phyloP scores from a whole-genome alignment of 768 basidiomycete species.

The Termitomyces titanicus region DNA sequence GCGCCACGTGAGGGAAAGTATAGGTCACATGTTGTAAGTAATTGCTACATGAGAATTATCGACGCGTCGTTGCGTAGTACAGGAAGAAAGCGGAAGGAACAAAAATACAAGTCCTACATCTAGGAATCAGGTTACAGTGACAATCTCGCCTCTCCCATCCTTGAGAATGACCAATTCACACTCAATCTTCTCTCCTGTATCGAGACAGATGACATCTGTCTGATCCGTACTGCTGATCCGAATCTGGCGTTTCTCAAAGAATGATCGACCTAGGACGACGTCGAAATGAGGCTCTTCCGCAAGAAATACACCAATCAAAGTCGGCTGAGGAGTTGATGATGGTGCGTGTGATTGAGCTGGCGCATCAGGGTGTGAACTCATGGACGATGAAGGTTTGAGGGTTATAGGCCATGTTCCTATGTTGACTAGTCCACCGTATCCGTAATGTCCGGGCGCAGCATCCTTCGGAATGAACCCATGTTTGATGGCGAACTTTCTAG shows the following conservation, averaged over 20 bases:
- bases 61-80: neutral
- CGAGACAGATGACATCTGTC: constrained; percentile 88
- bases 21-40: neutral
- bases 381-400: constrained; percentile 40
- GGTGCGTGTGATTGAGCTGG: constrained; percentile 18
- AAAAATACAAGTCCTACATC: neutral
- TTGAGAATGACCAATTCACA: constrained; percentile 91
- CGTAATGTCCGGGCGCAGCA: constrained; percentile 86
- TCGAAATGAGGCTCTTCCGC: constrained; percentile 96
- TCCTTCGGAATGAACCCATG: constrained; percentile 87
- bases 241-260: constrained; percentile 80
- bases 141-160: constrained; percentile 87
- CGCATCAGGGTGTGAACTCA: constrained; percentile 25
- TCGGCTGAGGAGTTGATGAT: constrained; percentile 30
- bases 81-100: neutral
- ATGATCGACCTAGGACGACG: constrained; percentile 86
- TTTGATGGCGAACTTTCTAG: constrained; percentile 84
- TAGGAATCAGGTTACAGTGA: constrained; percentile 69
- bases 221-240: constrained; percentile 79
- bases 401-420: constrained; percentile 89
- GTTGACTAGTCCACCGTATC: constrained; percentile 87
- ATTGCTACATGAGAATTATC: neutral
- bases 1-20: neutral
- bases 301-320: constrained; percentile 68
- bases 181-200: constrained; percentile 87